Conservation (phyloP, 345 rosid species). For the Dipteronia sinensis region DNA sequence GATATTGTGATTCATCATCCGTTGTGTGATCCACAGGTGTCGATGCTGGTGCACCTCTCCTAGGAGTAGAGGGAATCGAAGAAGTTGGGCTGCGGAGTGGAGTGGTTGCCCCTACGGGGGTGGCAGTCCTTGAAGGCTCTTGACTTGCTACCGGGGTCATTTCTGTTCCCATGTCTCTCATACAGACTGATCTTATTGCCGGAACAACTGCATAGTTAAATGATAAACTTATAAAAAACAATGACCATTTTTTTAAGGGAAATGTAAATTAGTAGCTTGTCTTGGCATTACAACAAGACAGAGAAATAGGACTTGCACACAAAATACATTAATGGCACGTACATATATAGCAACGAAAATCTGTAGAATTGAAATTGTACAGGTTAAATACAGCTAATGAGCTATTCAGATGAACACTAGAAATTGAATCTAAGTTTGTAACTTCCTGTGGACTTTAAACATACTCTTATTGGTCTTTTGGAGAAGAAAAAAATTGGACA, state of each 20-base stretch:
- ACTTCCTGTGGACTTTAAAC: neutral
- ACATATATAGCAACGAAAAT: neutral
- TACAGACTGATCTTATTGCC: conserved; percentile 63
- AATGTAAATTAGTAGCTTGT: neutral
- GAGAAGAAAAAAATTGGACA: neutral
- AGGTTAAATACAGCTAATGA: neutral
- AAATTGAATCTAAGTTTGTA: neutral
- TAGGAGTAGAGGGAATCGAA: conserved; percentile 69
- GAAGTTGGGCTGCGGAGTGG: conserved; percentile 75
- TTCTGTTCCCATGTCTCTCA: conserved; percentile 91
- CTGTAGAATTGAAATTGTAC: neutral
- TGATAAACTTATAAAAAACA: neutral
- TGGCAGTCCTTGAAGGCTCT: conserved; percentile 77
- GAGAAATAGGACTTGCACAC: neutral
- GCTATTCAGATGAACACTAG: neutral
- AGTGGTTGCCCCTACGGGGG: conserved; percentile 66
- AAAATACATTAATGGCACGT: neutral
- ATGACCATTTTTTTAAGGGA: neutral
- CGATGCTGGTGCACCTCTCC: conserved; percentile 48
- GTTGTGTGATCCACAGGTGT: conserved; percentile 38
- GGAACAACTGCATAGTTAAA: conserved; percentile 46
- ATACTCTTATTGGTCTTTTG: neutral
- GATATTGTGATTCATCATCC: conserved; percentile 33
- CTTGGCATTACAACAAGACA: neutral
- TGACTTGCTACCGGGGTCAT: conserved; percentile 74